Conservation (phyloP, 257 asterid species). For the Fraxinus americana region DNA sequence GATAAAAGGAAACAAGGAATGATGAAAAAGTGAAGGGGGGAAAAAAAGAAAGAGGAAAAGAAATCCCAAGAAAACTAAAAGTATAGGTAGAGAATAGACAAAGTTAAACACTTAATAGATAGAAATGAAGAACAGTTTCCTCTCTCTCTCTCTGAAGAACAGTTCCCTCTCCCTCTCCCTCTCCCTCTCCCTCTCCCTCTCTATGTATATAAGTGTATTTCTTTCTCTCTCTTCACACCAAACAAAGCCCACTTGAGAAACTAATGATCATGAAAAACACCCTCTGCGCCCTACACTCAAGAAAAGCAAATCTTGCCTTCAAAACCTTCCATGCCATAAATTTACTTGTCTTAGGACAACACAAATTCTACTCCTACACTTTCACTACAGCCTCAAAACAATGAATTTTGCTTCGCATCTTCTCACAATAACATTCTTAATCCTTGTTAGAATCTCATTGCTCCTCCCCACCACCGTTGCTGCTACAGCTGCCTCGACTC, state of each 20-base stretch:
- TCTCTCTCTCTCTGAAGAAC: not conserved
- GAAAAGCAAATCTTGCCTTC: slow-evolving; percentile 63
- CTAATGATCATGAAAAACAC: slow-evolving; percentile 65
- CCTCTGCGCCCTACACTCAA: slow-evolving; percentile 63
- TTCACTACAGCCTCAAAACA: slow-evolving; percentile 31
- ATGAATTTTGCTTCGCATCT: slow-evolving; percentile 44
- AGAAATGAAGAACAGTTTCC: slow-evolving; percentile 12
- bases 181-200: not conserved
- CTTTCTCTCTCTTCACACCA: slow-evolving; percentile 54
- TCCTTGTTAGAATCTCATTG: slow-evolving; percentile 20
- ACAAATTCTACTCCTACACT: slow-evolving; percentile 31
- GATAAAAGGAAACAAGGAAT: slow-evolving; percentile 67
- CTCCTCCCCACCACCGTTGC: slow-evolving; percentile 10
- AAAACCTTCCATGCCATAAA: slow-evolving; percentile 63
- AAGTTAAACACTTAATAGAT: slow-evolving; percentile 8
- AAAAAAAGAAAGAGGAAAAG: slow-evolving; percentile 35
- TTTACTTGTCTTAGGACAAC: slow-evolving; percentile 40
- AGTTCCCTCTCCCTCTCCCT: not conserved
- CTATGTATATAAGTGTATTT: not conserved
- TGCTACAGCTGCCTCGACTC: slow-evolving; percentile 26
- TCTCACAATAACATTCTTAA: slow-evolving; percentile 15
- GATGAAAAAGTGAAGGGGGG: slow-evolving; percentile 57
- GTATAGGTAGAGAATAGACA: slow-evolving; percentile 26
- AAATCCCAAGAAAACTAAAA: slow-evolving; percentile 41
- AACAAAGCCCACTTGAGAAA: slow-evolving; percentile 56